A percentile compares a stretch with the other conserved stretches of the same genome.
phyloP scores from a whole-genome alignment of 169 alveolate species.

The Eimeria praecox region DNA sequence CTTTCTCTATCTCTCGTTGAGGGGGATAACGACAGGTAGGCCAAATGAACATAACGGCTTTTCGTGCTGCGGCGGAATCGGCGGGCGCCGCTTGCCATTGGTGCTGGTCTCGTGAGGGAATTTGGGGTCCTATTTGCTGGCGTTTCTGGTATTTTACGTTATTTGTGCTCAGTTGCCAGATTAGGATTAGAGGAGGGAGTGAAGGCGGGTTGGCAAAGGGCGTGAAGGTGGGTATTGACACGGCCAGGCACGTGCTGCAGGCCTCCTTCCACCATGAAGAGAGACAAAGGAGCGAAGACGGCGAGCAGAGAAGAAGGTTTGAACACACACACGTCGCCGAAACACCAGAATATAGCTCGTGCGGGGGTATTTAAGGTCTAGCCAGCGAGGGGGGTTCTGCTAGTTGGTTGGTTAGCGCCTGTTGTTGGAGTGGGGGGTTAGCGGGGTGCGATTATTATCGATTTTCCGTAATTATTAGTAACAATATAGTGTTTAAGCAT shows the following conservation, averaged over 20 bases:
- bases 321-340: background rate
- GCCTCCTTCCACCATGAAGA: background rate
- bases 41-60: too few species aligned
- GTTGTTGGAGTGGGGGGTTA: too few species aligned
- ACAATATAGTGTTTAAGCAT: too few species aligned
- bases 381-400: background rate
- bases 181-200: background rate
- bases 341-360: background rate
- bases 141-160: too few species aligned
- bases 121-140: background rate
- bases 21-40: constrained; percentile 13
- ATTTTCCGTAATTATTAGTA: too few species aligned
- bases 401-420: background rate
- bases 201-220: background rate
- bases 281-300: background rate
- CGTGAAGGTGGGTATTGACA: background rate
- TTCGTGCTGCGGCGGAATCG: background rate
- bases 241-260: background rate
- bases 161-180: constrained; percentile 22
- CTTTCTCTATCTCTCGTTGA: background rate
- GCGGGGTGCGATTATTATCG: too few species aligned
- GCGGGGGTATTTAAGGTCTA: background rate
- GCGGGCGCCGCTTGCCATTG: background rate
- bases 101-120: background rate
- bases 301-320: background rate